Evolutionary conservation across 1,284 basidiomycete species (phyloP).

Genomic region (Caloboletus firmus): DNA sequence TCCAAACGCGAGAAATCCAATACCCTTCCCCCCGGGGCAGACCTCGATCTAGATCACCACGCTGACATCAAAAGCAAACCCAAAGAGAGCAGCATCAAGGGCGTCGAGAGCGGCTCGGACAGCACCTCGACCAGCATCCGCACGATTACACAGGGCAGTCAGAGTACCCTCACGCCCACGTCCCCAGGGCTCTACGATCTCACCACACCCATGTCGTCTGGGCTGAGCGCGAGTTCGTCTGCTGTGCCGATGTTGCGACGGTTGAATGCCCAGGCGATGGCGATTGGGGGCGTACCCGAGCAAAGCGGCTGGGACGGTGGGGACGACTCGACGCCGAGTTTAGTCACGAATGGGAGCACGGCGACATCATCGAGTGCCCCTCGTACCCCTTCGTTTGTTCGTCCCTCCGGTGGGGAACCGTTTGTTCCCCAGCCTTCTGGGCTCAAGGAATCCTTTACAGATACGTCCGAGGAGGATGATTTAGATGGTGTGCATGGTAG

Average conservation of each 20-base stretch:
- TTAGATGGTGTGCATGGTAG: background rate
- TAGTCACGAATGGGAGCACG: constrained; percentile 22
- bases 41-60: background rate
- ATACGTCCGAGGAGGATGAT: constrained; percentile 22
- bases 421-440: constrained; percentile 22
- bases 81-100: background rate
- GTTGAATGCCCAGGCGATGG: constrained; percentile 16
- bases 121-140: constrained; percentile 25
- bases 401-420: background rate
- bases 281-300: background rate
- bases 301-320: constrained; percentile 3
- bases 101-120: constrained; percentile 18
- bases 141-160: constrained; percentile 27
- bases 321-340: constrained; percentile 29
- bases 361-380: constrained; percentile 15
- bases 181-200: constrained; percentile 7
- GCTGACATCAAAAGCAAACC: background rate
- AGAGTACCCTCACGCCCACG: constrained; percentile 22
- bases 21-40: background rate
- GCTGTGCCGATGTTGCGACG: constrained; percentile 21
- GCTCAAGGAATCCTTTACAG: constrained; percentile 23
- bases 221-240: background rate
- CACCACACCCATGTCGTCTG: constrained; percentile 11
- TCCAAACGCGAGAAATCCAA: constrained; percentile 21
- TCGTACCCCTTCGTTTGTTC: constrained; percentile 10